phyloP scores from a whole-genome alignment of 2,329 filamentous ascomycete species.

The Magnaporthiopsis poae region DNA sequence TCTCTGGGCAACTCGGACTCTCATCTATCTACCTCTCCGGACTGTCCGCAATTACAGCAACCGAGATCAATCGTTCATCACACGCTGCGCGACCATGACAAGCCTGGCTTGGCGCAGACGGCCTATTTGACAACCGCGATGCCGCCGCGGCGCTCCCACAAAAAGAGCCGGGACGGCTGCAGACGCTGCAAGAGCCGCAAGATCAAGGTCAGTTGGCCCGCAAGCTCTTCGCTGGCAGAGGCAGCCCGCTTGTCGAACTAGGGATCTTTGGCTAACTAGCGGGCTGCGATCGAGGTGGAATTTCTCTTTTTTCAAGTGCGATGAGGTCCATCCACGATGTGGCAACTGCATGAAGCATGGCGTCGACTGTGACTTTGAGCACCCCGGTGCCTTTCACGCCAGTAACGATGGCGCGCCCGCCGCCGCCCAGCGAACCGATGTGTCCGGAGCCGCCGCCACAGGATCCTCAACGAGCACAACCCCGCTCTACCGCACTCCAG shows the following conservation, averaged over 20 bases:
- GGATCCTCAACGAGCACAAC: conserved; percentile 18
- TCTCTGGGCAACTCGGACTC: not conserved
- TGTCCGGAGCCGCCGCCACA: conserved; percentile 16
- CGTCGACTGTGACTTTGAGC: conserved; percentile 56
- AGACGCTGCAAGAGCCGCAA: conserved; percentile 57
- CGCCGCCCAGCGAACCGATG: not conserved
- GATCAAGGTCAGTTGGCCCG: conserved; percentile 48
- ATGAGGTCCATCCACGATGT: conserved; percentile 55
- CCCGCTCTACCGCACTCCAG: conserved; percentile 26
- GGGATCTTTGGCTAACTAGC: not conserved
- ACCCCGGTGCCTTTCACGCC: conserved; percentile 21
- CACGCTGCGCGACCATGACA: conserved; percentile 11
- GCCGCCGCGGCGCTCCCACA: conserved; percentile 58
- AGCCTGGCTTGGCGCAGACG: conserved; percentile 10
- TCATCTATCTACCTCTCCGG: not conserved
- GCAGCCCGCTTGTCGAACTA: not conserved
- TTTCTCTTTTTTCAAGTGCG: conserved; percentile 36
- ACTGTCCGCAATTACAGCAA: not conserved
- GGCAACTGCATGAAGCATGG: conserved; percentile 60
- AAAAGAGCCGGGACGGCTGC: conserved; percentile 60
- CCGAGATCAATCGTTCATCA: not conserved
- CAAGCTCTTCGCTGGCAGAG: not conserved
- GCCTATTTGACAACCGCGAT: conserved; percentile 27
- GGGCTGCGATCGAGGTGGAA: not conserved
- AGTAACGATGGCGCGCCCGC: conserved; percentile 5